These are phyloP conservation scores for Chondrostereum purpureum DNA, from an alignment of 1,284 basidiomycete species.

Conservation along the genomic window DNA sequence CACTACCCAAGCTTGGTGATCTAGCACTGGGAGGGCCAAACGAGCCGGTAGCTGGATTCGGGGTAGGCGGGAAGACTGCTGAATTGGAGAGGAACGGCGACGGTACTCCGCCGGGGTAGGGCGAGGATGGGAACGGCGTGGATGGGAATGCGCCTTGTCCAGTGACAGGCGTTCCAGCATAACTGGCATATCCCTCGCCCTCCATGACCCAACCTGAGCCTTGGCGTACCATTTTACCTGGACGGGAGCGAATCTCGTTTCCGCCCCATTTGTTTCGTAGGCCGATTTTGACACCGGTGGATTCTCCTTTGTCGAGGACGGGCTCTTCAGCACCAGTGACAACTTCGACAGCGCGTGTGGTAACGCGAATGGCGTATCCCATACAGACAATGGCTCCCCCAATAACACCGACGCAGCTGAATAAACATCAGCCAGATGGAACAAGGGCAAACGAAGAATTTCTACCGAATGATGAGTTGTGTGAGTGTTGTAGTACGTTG, in stretches of 20 bases:
- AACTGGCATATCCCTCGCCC: slow-evolving; percentile 2
- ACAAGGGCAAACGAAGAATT: slow-evolving; percentile 2
- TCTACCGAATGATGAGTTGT: slow-evolving; percentile 75
- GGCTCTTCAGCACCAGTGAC: slow-evolving; percentile 57
- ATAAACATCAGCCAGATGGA: not conserved
- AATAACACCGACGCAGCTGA: slow-evolving; percentile 68
- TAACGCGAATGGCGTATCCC: slow-evolving; percentile 68
- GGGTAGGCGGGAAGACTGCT: not conserved
- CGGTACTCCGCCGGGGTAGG: not conserved
- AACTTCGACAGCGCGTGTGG: slow-evolving; percentile 57
- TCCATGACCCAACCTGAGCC: slow-evolving; percentile 17
- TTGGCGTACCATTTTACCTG: slow-evolving; percentile 12
- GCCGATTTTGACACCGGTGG: slow-evolving; percentile 43
- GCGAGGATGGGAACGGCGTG: not conserved
- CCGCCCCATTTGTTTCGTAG: slow-evolving; percentile 40
- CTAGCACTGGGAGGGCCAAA: not conserved
- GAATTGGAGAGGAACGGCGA: not conserved
- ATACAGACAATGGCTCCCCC: slow-evolving; percentile 79
- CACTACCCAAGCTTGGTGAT: not conserved
- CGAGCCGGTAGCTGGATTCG: not conserved
- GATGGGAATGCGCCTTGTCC: not conserved
- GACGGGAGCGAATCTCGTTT: slow-evolving; percentile 29
- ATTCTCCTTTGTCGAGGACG: slow-evolving; percentile 59
- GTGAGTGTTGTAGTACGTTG: slow-evolving; percentile 81
- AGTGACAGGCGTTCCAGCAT: not conserved